Conservation (phyloP, 345 rosid species). For the Isatis tinctoria region DNA sequence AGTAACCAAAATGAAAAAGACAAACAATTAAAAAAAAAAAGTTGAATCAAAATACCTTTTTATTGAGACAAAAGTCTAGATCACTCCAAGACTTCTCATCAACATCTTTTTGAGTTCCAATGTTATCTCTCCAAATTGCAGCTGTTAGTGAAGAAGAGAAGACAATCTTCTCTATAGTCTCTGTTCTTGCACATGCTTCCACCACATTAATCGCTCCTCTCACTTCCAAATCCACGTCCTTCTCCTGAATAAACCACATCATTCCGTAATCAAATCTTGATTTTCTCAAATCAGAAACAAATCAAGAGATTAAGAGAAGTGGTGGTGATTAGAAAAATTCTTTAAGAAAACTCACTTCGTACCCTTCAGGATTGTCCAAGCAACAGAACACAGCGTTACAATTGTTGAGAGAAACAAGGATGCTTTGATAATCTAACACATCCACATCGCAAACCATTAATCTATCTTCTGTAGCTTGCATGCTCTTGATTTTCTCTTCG, state of each 20-base stretch:
- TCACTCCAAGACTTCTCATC: conserved; percentile 88
- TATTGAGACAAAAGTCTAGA: conserved; percentile 58
- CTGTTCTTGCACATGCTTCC: conserved; percentile 86
- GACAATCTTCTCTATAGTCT: conserved; percentile 53
- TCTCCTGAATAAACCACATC: conserved; percentile 39
- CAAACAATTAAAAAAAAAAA: not conserved
- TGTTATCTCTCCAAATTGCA: conserved; percentile 76
- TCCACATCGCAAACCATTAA: conserved; percentile 47
- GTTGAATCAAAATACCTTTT: conserved; percentile 51
- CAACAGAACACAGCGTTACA: conserved; percentile 69
- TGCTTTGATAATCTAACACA: conserved; percentile 70
- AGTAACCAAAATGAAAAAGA: not conserved
- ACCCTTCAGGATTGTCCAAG: conserved; percentile 57
- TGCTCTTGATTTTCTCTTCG: conserved; percentile 49
- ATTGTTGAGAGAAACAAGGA: conserved; percentile 54
- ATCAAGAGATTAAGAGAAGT: not conserved
- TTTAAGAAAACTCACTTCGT: conserved; percentile 43
- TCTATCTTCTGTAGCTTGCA: conserved; percentile 52
- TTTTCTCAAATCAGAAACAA: not conserved
- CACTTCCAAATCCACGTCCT: conserved; percentile 61
- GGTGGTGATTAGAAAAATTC: not conserved
- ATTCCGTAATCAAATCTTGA: not conserved
- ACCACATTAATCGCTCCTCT: conserved; percentile 82
- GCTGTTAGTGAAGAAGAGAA: conserved; percentile 75
- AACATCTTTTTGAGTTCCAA: conserved; percentile 49